These are phyloP conservation scores for Chloris gayana DNA, from an alignment of 176 grass and related monocot species.

Conservation along the genomic window DNA sequence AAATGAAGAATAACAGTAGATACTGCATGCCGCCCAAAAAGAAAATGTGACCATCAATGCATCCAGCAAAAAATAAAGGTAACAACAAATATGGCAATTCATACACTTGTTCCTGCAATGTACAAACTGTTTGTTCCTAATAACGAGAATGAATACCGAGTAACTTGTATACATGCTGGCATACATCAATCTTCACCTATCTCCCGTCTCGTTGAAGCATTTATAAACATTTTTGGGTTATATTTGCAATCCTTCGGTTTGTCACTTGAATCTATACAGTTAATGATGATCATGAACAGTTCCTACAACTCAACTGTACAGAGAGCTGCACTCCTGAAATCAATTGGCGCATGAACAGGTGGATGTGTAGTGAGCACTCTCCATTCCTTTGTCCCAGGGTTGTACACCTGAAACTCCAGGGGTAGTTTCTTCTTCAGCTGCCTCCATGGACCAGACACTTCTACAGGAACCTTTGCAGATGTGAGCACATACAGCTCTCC, in stretches of 20 bases:
- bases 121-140: conserved; percentile 4
- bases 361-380: conserved; percentile 56
- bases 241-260: conserved; percentile 21
- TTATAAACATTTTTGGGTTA: background rate
- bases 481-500: conserved; percentile 71
- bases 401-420: conserved; percentile 82
- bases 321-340: conserved; percentile 66
- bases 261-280: conserved; percentile 39
- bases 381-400: conserved; percentile 66
- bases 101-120: background rate
- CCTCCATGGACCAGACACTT: conserved; percentile 39
- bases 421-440: conserved; percentile 46
- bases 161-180: conserved; percentile 7
- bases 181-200: background rate
- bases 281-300: conserved; percentile 1
- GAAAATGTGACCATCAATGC: background rate
- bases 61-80: background rate
- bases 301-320: conserved; percentile 71
- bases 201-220: background rate
- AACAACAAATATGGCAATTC: background rate
- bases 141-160: background rate
- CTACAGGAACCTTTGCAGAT: conserved; percentile 39
- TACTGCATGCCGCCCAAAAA: background rate
- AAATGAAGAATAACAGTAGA: background rate
- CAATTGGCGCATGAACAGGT: conserved; percentile 49